These are phyloP conservation scores for Hyaloscypha variabilis DNA, from an alignment of 495 filamentous ascomycete species.

Conservation along the genomic window DNA sequence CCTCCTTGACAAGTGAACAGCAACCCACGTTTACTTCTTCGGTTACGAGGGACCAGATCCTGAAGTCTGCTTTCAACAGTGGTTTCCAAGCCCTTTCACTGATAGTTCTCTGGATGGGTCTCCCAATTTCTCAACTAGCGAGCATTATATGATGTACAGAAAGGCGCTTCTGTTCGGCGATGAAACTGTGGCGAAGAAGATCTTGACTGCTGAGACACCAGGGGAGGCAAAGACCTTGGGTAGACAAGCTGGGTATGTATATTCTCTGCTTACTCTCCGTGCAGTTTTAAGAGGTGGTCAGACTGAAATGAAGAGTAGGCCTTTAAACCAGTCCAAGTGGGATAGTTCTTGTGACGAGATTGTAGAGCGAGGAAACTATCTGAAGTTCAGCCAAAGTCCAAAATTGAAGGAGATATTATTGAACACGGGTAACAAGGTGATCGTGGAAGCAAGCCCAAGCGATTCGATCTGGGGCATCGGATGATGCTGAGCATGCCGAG, in stretches of 20 bases:
- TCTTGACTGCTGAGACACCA: slow-evolving; percentile 27
- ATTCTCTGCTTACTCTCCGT: not conserved
- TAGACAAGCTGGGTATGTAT: slow-evolving; percentile 14
- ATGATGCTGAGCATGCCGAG: not conserved
- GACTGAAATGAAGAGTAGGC: slow-evolving; percentile 6
- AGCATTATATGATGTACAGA: slow-evolving; percentile 42
- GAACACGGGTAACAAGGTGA: slow-evolving; percentile 55
- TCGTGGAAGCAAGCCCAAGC: slow-evolving; percentile 39
- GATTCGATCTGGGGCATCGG: slow-evolving; percentile 63
- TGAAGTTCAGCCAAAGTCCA: slow-evolving; percentile 22
- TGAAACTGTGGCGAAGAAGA: slow-evolving; percentile 19
- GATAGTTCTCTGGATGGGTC: slow-evolving; percentile 1
- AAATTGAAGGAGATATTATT: slow-evolving; percentile 49
- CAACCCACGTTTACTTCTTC: slow-evolving; percentile 18
- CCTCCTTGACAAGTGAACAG: slow-evolving; percentile 14
- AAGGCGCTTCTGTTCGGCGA: slow-evolving; percentile 35
- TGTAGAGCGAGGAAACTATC: slow-evolving; percentile 2
- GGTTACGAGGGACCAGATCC: slow-evolving; percentile 14
- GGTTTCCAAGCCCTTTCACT: slow-evolving; percentile 13
- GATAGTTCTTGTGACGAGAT: slow-evolving; percentile 6
- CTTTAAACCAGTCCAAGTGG: slow-evolving; percentile 11
- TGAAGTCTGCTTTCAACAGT: slow-evolving; percentile 19
- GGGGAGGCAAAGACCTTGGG: slow-evolving; percentile 34
- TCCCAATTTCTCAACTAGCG: slow-evolving; percentile 29
- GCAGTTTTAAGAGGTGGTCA: not conserved